Conservation (phyloP, 805 yeast genomes). For the Nakazawaea populi region DNA sequence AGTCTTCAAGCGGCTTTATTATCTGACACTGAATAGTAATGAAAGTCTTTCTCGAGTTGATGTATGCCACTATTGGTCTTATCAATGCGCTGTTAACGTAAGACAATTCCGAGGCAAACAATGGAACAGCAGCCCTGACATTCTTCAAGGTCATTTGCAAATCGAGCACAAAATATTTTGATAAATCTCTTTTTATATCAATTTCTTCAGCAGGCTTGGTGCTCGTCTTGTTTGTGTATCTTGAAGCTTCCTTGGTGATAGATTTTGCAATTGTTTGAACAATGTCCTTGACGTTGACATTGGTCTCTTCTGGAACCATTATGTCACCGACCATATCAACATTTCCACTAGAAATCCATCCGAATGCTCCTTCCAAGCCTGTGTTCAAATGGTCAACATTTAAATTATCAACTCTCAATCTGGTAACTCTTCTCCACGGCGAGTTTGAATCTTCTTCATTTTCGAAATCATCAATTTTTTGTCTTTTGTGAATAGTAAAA, state of each 20-base stretch:
- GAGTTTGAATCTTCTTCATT: conserved; percentile 19
- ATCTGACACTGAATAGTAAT: conserved; percentile 84
- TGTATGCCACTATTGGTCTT: conserved; percentile 92
- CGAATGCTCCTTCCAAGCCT: conserved; percentile 91
- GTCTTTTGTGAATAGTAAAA: conserved; percentile 84
- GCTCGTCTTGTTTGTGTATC: conserved; percentile 23
- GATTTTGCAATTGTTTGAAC: conserved; percentile 40
- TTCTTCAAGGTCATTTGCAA: conserved; percentile 74
- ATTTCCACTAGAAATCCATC: conserved; percentile 91
- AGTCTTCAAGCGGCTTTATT: conserved; percentile 72
- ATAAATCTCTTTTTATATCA: conserved; percentile 28
- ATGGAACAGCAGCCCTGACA: conserved; percentile 84
- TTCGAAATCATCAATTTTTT: conserved; percentile 45
- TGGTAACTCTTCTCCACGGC: conserved; percentile 57
- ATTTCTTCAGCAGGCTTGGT: conserved; percentile 12
- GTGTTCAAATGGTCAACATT: conserved; percentile 85
- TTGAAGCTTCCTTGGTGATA: conserved; percentile 41
- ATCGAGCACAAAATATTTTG: conserved; percentile 68
- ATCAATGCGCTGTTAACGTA: conserved; percentile 88
- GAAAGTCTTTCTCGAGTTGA: conserved; percentile 82
- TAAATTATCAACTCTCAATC: conserved; percentile 80
- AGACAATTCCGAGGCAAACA: conserved; percentile 82
- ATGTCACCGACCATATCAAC: conserved; percentile 94
- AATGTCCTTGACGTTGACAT: conserved; percentile 38
- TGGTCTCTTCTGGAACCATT: conserved; percentile 64